Evolutionary conservation across 192 early-diverging fungal genomes (phyloP).

Genomic region (Gamsiella multidivaricata): DNA sequence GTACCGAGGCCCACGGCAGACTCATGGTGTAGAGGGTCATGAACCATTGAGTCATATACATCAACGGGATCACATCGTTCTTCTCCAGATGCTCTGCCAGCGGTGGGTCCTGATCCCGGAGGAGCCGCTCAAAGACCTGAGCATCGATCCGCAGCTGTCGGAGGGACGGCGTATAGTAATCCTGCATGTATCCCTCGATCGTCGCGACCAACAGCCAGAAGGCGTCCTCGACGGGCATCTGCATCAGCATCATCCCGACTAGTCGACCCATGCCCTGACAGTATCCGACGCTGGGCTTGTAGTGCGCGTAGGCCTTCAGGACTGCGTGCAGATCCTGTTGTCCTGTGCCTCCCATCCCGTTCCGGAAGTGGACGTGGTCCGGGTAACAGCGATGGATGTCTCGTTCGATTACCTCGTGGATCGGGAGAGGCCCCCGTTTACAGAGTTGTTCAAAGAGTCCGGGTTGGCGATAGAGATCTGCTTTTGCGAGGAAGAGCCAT

Average conservation of each 20-base stretch:
- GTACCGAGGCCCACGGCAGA: conserved; percentile 87
- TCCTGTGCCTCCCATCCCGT: conserved; percentile 73
- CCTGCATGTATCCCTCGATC: conserved; percentile 77
- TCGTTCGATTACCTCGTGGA: conserved; percentile 92
- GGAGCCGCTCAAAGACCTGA: conserved; percentile 79
- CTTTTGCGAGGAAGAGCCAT: conserved; percentile 76
- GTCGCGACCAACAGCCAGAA: conserved; percentile 91
- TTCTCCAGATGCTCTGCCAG: conserved; percentile 77
- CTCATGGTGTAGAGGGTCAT: conserved; percentile 89
- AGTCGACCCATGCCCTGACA: conserved; percentile 97
- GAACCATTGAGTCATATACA: conserved; percentile 96
- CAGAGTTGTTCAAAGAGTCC: conserved; percentile 57
- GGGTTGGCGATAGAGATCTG: conserved; percentile 58
- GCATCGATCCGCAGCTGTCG: conserved; percentile 85
- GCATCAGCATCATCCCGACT: conserved; percentile 92
- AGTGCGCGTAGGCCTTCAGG: conserved; percentile 87
- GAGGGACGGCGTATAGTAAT: conserved; percentile 82
- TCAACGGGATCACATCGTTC: conserved; percentile 84
- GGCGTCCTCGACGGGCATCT: conserved; percentile 83
- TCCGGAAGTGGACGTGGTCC: conserved; percentile 84
- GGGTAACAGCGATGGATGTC: conserved; percentile 93
- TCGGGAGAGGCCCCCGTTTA: conserved; percentile 58
- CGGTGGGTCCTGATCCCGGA: conserved; percentile 74
- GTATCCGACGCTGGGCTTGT: conserved; percentile 89
- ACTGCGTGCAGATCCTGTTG: conserved; percentile 84